Percentiles rank a stretch among this genome's conserved stretches.
phyloP scores from a whole-genome alignment of 2,329 filamentous ascomycete genomes.

The Verticillium alfalfae region DNA sequence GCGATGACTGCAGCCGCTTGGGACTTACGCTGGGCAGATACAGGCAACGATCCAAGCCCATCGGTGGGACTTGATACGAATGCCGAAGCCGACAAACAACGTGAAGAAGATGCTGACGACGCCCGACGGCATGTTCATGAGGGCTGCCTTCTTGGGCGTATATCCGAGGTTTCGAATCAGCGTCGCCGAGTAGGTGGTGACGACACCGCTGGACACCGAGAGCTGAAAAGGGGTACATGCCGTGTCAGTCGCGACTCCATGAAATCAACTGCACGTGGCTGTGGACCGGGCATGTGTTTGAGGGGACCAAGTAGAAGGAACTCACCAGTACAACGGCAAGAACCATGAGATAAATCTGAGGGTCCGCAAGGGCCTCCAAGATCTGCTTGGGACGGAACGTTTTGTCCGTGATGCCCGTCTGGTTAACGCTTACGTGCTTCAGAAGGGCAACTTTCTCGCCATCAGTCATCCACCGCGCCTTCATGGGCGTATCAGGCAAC shows the following conservation, averaged over 20 bases:
- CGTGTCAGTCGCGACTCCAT: neutral
- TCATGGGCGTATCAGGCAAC: slow-evolving; percentile 42
- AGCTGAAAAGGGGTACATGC: slow-evolving; percentile 18
- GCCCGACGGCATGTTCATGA: slow-evolving; percentile 51
- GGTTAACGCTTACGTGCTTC: slow-evolving; percentile 50
- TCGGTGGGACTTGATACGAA: slow-evolving; percentile 39
- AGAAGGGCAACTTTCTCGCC: slow-evolving; percentile 36
- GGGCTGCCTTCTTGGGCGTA: slow-evolving; percentile 34
- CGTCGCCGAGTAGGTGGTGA: slow-evolving; percentile 50
- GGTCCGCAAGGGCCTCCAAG: slow-evolving; percentile 43
- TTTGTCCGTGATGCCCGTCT: slow-evolving; percentile 50
- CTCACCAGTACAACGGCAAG: slow-evolving; percentile 42
- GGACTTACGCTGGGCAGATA: slow-evolving; percentile 38
- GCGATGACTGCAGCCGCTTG: neutral
- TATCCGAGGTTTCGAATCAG: slow-evolving; percentile 44
- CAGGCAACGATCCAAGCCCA: slow-evolving; percentile 45
- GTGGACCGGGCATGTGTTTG: neutral
- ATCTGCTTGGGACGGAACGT: slow-evolving; percentile 48
- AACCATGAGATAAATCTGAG: slow-evolving; percentile 45
- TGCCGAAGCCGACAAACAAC: slow-evolving; percentile 39
- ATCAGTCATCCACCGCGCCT: slow-evolving; percentile 27
- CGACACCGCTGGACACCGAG: slow-evolving; percentile 46
- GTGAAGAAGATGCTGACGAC: slow-evolving; percentile 47
- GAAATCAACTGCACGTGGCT: neutral
- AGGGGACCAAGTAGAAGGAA: neutral